A percentile compares a stretch with the other conserved stretches of the same genome.
phyloP scores from a whole-genome alignment of 2,329 filamentous ascomycete genomes.

The Fusarium acutatum region DNA sequence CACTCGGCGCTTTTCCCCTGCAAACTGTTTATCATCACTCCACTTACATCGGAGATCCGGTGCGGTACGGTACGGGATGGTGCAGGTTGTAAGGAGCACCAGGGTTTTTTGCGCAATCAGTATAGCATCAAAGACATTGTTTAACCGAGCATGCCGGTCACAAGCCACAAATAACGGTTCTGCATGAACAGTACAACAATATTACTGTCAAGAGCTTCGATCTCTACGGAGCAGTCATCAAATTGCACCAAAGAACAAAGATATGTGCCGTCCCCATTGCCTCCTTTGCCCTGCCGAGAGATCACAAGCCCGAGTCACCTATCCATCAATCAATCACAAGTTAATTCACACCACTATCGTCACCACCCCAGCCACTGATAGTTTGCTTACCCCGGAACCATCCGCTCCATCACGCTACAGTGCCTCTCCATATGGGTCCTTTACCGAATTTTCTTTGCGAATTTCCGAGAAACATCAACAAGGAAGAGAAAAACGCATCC shows the following conservation, averaged over 20 bases:
- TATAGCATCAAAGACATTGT: constrained; percentile 8
- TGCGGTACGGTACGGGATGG: constrained; percentile 3
- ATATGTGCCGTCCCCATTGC: background rate
- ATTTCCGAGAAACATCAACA: constrained; percentile 20
- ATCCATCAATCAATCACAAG: constrained; percentile 22
- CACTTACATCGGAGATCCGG: constrained; percentile 36
- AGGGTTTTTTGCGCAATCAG: background rate
- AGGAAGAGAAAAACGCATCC: background rate
- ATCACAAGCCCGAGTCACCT: constrained; percentile 5
- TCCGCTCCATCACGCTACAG: constrained; percentile 13
- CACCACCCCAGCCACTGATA: background rate
- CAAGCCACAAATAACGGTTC: constrained; percentile 7
- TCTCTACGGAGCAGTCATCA: background rate
- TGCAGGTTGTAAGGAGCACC: background rate
- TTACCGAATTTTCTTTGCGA: constrained; percentile 7
- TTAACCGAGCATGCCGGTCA: constrained; percentile 5
- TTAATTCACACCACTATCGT: constrained; percentile 26
- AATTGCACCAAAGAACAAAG: background rate
- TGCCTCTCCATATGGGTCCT: constrained; percentile 8
- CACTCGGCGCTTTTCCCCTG: constrained; percentile 22
- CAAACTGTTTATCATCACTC: constrained; percentile 22
- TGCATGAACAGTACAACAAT: background rate
- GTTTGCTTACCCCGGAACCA: constrained; percentile 4
- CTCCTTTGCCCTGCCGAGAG: constrained; percentile 4
- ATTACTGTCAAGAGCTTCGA: background rate